Evolutionary conservation across 441 rosid genomes (phyloP), one percentile per base, ranked within the genome.

Genomic region (Biscutella laevigata): DNA sequence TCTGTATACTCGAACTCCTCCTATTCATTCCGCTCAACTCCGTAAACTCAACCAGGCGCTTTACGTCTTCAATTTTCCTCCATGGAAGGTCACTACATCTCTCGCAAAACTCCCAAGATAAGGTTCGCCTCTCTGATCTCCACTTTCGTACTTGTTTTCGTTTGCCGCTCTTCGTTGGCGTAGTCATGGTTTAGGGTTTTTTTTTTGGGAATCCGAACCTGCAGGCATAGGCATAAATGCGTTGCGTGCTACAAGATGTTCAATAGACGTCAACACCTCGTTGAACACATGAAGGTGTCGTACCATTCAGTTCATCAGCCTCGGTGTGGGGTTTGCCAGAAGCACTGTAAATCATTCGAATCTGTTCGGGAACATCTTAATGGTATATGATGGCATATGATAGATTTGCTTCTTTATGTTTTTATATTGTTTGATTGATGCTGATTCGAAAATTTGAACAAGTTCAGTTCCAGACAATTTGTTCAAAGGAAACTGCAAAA

Each of bases 231-330:
- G 78, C 68, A 84, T 68, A 78, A 35, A 62, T 87, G 86, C 59
- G 57, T 62, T 14, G 94, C 88, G 19, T 87, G 94, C 74, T 78
- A 51, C 77, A 78, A 73, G 74, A 80, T 82, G 69, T 87, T 69
- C 52, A 81, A 78, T 57, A 77, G 76, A 64, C 73, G 75, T 43
- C 71, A 72, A 39, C 89, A 83, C 71, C 89, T 83, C 13, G 74
- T 81, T 10, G 87, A 78, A 70, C 95, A 83, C 74, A 79, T 86
- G 86, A 83, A 75, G 66, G 59, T 51, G 50, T 70, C 86, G 4
- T 74, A 55, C 68, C 95, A 82, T 62, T 81, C 89, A 2, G 69
- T 60, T 58, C 92, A 80, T 71, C 78, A 84, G 69, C 89, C 95
- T 46, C 65, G 53, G 30, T 84, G 89, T 43, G 68, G 54, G 21